Evolutionary conservation across 495 filamentous ascomycete species (phyloP), one percentile per base, ranked within the genome.

Genomic region (Penicillium psychrofluorescens): DNA sequence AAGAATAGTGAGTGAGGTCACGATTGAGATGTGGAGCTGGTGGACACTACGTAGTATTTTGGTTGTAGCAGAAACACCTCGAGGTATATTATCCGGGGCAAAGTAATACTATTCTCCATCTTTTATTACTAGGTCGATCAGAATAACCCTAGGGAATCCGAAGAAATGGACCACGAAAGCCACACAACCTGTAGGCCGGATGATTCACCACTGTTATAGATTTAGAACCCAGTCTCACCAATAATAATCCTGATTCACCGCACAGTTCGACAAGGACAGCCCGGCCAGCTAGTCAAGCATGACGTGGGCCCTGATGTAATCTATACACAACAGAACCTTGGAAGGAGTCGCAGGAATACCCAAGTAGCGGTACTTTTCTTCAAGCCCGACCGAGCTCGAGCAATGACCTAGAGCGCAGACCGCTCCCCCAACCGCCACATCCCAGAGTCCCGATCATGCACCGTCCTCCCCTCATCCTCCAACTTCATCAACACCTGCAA

Each of bases 401-500:
- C 2, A 34, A 6, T 8, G 2, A 14, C 39, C 46, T 41, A 69
- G 40, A 72, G 40, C 28, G 61, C 54, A 43, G 64, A 56, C 35
- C 45, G 65, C 33, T 57, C 45, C 35, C 50, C 63, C 50, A 70
- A 59, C 50, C 67, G 79, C 79, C 80, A 85, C 40, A 56, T 64
- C 44, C 76, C 82, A 4, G 58, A 58, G 29, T 61, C 66, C 34
- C 56, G 48, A 12, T 72, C 67, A 41, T 67, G 62, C 34, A 72
- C 56, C 12, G 77, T 80, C 55, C 67, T 81, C 28, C 81, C 81
- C 51, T 91, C 86, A 22, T 59, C 62, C 58, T 80, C 67, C 52
- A 91, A 64, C 68, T 90, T 91, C 49, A 66, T 53, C 46, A 92
- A 56, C 38, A 91, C 79, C 61, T 83, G 79, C 36, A 79, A 36